A percentile compares a stretch with the other conserved stretches of the same genome.
These are phyloP conservation scores for Anisodus tanguticus DNA, from an alignment of 257 asterid species.

Conservation along the genomic window DNA sequence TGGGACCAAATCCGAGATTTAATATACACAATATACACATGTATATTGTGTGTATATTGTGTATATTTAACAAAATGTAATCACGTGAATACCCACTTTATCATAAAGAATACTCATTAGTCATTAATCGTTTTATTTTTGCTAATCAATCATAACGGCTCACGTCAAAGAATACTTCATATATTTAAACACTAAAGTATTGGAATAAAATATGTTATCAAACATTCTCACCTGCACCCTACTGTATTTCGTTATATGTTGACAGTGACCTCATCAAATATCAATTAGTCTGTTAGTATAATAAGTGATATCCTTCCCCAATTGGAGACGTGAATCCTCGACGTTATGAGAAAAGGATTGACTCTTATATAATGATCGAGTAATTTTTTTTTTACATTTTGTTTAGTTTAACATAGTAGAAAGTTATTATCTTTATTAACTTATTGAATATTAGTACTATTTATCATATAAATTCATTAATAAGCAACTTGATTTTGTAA, in stretches of 20 bases:
- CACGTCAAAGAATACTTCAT: not conserved
- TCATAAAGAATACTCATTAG: not conserved
- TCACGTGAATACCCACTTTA: not conserved
- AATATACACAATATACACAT: too few relatives aligned
- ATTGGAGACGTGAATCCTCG: not conserved
- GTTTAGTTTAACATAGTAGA: not conserved
- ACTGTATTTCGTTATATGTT: not conserved
- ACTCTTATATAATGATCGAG: not conserved
- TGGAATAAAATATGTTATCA: not conserved
- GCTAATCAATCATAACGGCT: conserved; percentile 33
- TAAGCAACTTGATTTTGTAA: too few relatives aligned
- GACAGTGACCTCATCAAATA: conserved; percentile 6
- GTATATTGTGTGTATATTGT: too few relatives aligned
- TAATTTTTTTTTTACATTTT: not conserved
- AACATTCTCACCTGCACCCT: conserved; percentile 30
- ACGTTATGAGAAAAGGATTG: not conserved
- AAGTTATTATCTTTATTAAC: too few relatives aligned
- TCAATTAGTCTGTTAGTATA: not conserved
- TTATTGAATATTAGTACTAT: too few relatives aligned
- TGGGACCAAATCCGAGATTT: too few relatives aligned
- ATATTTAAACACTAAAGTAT: conserved; percentile 1
- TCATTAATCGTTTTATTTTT: not conserved
- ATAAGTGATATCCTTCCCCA: not conserved
- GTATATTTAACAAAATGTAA: too few relatives aligned
- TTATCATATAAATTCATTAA: too few relatives aligned